These are phyloP conservation scores for Magnaporthiopsis rhizophila DNA, from an alignment of 2,329 filamentous ascomycete species.

Conservation along the genomic window DNA sequence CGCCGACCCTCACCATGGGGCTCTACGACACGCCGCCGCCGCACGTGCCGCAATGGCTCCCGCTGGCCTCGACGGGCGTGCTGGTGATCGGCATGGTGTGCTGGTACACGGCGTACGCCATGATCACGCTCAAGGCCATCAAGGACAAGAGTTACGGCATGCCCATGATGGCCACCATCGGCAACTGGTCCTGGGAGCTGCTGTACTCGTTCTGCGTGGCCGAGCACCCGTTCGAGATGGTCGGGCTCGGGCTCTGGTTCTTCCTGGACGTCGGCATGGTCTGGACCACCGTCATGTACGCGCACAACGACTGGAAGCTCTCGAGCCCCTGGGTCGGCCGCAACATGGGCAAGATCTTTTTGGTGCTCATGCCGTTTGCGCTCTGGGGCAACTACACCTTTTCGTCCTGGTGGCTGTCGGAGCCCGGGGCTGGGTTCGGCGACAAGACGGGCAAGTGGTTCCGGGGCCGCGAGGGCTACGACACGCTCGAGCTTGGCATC, in stretches of 20 bases:
- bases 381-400: conserved; percentile 32
- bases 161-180: conserved; percentile 38
- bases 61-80: conserved; percentile 25
- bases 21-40: conserved; percentile 27
- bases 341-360: conserved; percentile 25
- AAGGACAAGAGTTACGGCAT: conserved; percentile 39
- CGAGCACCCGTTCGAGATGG: conserved; percentile 32
- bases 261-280: conserved; percentile 40
- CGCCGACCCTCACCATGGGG: neutral
- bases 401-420: conserved; percentile 38
- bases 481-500: conserved; percentile 41
- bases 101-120: conserved; percentile 36
- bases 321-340: conserved; percentile 31
- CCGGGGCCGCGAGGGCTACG: conserved; percentile 30
- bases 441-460: conserved; percentile 38
- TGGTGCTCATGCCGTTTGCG: conserved; percentile 26
- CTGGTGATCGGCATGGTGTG: conserved; percentile 28
- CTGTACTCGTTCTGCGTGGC: conserved; percentile 40
- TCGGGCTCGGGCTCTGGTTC: conserved; percentile 41
- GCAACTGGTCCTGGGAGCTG: conserved; percentile 45
- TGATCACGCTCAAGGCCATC: conserved; percentile 37
- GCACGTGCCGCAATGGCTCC: conserved; percentile 25
- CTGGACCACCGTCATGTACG: conserved; percentile 35
- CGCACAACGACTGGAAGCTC: conserved; percentile 27
- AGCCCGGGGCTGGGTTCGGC: conserved; percentile 26